Evolutionary conservation across 2,329 filamentous ascomycete species (phyloP).

Genomic region (Xylaria sp.): DNA sequence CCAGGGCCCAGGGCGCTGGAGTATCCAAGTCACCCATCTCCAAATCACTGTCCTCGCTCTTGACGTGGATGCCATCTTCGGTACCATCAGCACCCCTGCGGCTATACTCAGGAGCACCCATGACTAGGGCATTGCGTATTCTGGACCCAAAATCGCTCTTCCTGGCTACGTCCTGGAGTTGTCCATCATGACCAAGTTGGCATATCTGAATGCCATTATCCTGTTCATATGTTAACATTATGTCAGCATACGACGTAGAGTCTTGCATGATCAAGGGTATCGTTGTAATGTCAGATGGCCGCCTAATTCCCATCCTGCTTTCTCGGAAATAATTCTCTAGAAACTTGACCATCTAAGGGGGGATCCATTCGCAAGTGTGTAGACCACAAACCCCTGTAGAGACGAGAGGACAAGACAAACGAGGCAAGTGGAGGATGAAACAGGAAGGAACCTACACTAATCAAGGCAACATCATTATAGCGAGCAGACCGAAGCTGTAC

Average conservation of each 20-base stretch:
- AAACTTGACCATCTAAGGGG: background rate
- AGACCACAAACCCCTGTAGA: constrained; percentile 24
- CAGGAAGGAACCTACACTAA: constrained; percentile 63
- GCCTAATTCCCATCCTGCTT: background rate
- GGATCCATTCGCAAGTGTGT: background rate
- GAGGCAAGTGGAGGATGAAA: constrained; percentile 1
- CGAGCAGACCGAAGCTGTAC: constrained; percentile 71
- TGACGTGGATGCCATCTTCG: constrained; percentile 31
- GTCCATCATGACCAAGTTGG: constrained; percentile 69
- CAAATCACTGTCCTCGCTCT: constrained; percentile 45
- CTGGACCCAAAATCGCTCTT: constrained; percentile 78
- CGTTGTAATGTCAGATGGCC: background rate
- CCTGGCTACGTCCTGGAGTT: constrained; percentile 73
- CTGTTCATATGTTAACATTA: constrained; percentile 42
- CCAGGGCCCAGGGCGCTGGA: constrained; percentile 17
- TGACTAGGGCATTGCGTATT: constrained; percentile 77
- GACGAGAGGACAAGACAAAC: background rate
- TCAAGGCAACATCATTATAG: constrained; percentile 82
- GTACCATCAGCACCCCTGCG: constrained; percentile 35
- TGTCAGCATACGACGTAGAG: constrained; percentile 5
- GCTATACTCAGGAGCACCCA: constrained; percentile 59
- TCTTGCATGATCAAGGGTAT: background rate
- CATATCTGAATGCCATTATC: constrained; percentile 81
- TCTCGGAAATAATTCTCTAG: background rate
- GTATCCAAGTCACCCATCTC: constrained; percentile 39